A percentile compares a stretch with the other conserved stretches of the same genome.
Conservation (phyloP, 228 moss, liverwort and hornwort species). For the Sphagnum magellanicum region DNA sequence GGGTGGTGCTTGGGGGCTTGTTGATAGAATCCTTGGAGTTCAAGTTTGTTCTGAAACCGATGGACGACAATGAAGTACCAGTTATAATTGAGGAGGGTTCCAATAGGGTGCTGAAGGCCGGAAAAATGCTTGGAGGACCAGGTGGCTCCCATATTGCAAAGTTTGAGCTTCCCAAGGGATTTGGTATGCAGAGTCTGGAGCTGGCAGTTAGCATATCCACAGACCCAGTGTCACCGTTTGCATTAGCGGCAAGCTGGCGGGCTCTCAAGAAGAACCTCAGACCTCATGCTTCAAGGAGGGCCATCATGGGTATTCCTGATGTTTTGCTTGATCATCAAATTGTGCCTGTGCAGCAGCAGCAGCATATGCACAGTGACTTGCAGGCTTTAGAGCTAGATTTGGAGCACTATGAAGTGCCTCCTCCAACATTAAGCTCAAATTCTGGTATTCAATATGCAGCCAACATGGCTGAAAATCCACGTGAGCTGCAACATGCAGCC, state of each 20-base stretch:
- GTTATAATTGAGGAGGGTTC: slow-evolving; percentile 67
- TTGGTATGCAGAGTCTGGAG: slow-evolving; percentile 46
- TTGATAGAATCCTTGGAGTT: slow-evolving; percentile 60
- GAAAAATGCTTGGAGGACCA: slow-evolving; percentile 60
- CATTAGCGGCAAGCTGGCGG: slow-evolving; percentile 82
- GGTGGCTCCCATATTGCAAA: slow-evolving; percentile 47
- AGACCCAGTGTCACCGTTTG: slow-evolving; percentile 74
- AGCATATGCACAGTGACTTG: slow-evolving; percentile 38
- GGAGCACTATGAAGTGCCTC: slow-evolving; percentile 81
- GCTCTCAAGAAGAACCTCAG: slow-evolving; percentile 59
- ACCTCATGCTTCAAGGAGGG: slow-evolving; percentile 51
- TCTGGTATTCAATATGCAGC: slow-evolving; percentile 21
- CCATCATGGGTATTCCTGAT: slow-evolving; percentile 74
- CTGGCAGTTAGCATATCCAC: slow-evolving; percentile 71
- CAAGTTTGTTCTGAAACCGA: slow-evolving; percentile 70
- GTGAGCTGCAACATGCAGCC: slow-evolving; percentile 22
- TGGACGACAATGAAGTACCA: slow-evolving; percentile 50
- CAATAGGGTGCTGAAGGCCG: slow-evolving; percentile 55
- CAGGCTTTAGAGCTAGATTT: slow-evolving; percentile 80
- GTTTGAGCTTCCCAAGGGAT: slow-evolving; percentile 55
- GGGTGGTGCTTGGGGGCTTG: slow-evolving; percentile 16
- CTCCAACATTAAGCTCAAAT: slow-evolving; percentile 24
- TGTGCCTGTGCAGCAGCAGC: slow-evolving; percentile 24
- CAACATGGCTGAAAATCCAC: slow-evolving; percentile 30
- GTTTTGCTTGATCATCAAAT: slow-evolving; percentile 50